Evolutionary conservation across 208 protist genomes (phyloP).

Genomic region (Acanthamoeba culbertsoni): DNA sequence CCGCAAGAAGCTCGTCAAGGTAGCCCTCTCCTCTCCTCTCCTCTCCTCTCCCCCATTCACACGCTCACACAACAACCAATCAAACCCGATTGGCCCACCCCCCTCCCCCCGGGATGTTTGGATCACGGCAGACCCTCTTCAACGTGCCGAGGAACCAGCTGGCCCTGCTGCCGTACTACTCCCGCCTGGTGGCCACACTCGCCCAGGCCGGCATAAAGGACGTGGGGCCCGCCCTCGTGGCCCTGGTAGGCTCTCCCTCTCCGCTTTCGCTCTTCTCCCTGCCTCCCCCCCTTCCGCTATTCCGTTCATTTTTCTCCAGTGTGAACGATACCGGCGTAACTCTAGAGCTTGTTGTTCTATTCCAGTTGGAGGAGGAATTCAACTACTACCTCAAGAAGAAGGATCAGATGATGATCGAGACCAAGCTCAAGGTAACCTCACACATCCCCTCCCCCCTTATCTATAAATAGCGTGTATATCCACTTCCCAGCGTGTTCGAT

Average conservation of each 20-base stretch:
- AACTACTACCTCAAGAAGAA: constrained; percentile 69
- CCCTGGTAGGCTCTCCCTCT: constrained; percentile 53
- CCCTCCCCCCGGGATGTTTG: background rate
- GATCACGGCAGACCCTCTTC: constrained; percentile 70
- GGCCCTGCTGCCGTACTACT: constrained; percentile 77
- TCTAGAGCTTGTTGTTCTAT: background rate
- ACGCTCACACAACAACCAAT: background rate
- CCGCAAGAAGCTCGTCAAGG: constrained; percentile 76
- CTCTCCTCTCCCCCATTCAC: background rate
- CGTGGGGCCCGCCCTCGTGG: constrained; percentile 59
- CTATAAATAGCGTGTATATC: background rate
- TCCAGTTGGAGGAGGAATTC: constrained; percentile 79
- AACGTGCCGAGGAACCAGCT: constrained; percentile 65
- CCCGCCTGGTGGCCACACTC: constrained; percentile 72
- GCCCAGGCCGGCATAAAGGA: constrained; percentile 62
- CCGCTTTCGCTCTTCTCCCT: background rate
- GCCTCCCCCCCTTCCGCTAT: too few relatives aligned
- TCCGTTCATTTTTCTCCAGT: background rate
- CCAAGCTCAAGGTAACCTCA: constrained; percentile 33
- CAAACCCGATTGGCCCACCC: background rate
- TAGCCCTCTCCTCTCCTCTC: background rate
- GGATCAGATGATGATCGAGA: constrained; percentile 79
- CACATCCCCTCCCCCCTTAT: background rate
- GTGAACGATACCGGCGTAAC: background rate
- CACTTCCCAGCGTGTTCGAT: background rate